These are phyloP conservation scores for Stachybotrys elegans DNA, from an alignment of 2,329 filamentous ascomycete genomes.

Conservation along the genomic window DNA sequence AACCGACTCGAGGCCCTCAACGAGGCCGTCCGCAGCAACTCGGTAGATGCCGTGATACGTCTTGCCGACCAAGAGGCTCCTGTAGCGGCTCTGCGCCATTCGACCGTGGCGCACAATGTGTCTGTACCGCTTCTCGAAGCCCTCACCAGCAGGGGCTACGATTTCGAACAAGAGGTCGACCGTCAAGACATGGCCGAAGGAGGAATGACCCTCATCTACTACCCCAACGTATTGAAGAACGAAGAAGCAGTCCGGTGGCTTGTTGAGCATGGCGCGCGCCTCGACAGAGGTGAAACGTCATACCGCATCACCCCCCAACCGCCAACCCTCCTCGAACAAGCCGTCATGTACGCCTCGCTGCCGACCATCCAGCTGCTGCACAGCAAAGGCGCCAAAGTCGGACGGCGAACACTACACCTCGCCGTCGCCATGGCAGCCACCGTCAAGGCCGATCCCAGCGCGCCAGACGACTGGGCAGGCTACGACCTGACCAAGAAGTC, in stretches of 20 bases:
- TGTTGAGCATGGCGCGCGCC: constrained; percentile 6
- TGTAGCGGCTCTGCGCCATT: not conserved
- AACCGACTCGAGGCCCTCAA: no score
- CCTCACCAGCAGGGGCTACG: constrained; percentile 7
- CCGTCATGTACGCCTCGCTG: constrained; percentile 2
- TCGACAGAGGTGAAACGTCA: constrained; percentile 3
- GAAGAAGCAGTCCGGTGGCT: constrained; percentile 7
- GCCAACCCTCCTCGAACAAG: constrained; percentile 3
- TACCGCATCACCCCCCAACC: constrained; percentile 4
- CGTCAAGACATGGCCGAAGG: not conserved
- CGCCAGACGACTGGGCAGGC: not conserved
- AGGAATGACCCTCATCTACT: constrained; percentile 6
- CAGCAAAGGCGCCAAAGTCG: not conserved
- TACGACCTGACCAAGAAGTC: not conserved
- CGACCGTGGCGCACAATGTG: not conserved
- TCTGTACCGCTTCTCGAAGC: constrained; percentile 5
- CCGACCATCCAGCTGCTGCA: constrained; percentile 3
- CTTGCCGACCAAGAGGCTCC: no score
- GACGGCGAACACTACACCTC: not conserved
- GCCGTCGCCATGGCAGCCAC: not conserved
- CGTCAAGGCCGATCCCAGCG: not conserved
- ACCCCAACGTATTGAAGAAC: constrained; percentile 1
- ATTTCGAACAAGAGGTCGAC: constrained; percentile 4
- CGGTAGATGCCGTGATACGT: no score
- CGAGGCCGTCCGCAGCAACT: no score